Conservation (phyloP, 257 asterid species). For the Jaltomata sinuosa region DNA sequence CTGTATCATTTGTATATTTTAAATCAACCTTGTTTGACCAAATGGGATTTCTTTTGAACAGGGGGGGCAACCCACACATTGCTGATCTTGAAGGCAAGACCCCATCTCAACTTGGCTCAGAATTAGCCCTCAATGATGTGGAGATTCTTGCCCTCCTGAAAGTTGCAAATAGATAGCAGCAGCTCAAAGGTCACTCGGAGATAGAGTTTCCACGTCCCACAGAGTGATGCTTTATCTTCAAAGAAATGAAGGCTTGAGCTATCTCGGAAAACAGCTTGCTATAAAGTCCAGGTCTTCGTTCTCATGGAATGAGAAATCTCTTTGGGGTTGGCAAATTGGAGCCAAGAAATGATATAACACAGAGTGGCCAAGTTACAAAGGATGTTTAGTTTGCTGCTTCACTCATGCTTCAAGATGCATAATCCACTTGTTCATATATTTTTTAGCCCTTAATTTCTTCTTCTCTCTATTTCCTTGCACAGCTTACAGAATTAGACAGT, state of each 20-base stretch:
- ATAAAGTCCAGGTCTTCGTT: not conserved
- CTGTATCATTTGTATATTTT: not conserved
- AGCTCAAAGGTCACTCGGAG: not conserved
- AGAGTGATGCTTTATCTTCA: not conserved
- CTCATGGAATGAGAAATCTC: not conserved
- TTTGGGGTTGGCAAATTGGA: not conserved
- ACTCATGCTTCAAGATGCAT: not conserved
- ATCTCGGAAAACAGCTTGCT: not conserved
- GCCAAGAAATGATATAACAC: not conserved
- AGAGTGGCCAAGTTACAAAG: not conserved
- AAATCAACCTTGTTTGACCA: not conserved
- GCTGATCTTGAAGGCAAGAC: slow-evolving; percentile 64
- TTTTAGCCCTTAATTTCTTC: not conserved
- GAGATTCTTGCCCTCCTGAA: slow-evolving; percentile 70
- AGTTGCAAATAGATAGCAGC: slow-evolving; percentile 41
- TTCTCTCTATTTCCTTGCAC: not conserved
- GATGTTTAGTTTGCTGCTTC: not conserved
- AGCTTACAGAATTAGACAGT: not conserved
- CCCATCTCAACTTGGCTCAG: slow-evolving; percentile 48
- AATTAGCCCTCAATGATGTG: slow-evolving; percentile 43
- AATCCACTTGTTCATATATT: not conserved
- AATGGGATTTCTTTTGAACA: slow-evolving; percentile 14
- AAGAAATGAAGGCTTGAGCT: not conserved
- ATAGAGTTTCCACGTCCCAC: not conserved
- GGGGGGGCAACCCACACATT: slow-evolving; percentile 79